Evolutionary conservation across 306 rosid species (phyloP), one percentile per base, ranked within the genome.

Genomic region (Prunus mira): DNA sequence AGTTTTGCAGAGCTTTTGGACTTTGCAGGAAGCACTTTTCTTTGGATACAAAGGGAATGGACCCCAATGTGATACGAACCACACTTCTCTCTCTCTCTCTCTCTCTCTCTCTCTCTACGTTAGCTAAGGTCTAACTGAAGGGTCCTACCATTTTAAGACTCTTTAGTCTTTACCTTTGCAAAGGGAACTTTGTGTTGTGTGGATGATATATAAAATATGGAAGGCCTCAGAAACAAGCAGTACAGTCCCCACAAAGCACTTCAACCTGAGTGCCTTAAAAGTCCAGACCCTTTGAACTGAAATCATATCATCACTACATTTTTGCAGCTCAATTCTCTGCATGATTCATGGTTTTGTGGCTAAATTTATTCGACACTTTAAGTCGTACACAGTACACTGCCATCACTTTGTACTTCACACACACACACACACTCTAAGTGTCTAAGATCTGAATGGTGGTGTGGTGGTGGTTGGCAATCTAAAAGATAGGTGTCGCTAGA

Each of bases 11-110:
- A 58, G 55, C 60, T 65, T 69, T 77, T 69, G 64, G 73, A 52
- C 47, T 28, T 65, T 79, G 66, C 54, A 17, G 77, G 60, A 32
- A 11, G 46, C 22, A 22, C 51, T 63, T 71, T 71, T 71, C 72
- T 78, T 63, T 71, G 55, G 56, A 57, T 73, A 73, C 66, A 63
- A 43, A 57, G 58, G 54, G 51, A 72, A 65, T 78, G 75, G 87
- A 69, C 87, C 82, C 78, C 77, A 69, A 66, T 38, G 75, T 79
- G 82, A 81, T 82, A 71, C 56, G 77, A 83, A 67, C 87, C 84
- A 81, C 79, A 70, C 81, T 41, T 1, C 9, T 34, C 43, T 34
- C 9, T 1, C 34, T 30, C 34, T 30, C 34, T 30, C 5, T 54
- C 28, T 27, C 28, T 27, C 28, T 34, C 34, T 30, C 5, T 54